Evolutionary conservation across 208 protist species (phyloP), one percentile per base, ranked within the genome.

Genomic region (Wallacemonas collosoma): DNA sequence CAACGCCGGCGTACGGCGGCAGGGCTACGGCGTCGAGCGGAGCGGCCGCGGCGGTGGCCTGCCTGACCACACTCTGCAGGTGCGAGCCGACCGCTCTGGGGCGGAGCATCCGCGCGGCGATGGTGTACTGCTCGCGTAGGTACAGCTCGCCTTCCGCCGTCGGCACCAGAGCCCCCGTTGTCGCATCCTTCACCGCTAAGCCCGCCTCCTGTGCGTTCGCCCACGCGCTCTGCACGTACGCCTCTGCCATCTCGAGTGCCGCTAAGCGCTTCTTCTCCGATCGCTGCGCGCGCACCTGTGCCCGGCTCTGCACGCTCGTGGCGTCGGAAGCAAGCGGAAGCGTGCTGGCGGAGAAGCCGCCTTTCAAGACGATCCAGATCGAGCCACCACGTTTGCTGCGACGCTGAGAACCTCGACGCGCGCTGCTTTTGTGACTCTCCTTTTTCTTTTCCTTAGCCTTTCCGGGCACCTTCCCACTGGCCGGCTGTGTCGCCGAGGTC

Each of bases 301-400:
- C 77, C 15, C 73, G 75, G 5, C 15, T 3, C 14, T 41, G 47
- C 0, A 82, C 72, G 17, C 8, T 1, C 1, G 2, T 4, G 0
- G 36, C 15, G 35, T 81, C 45, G 1, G 71, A 14, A 1, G 72
- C 56, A 3, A 65, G 68, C 9, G 88, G 88, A 7, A 91, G 83
- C 2, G 45, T 60, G 45, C 35, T 45, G 1, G 64, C 57, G 26
- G 74, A 41, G 68, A 95, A 93, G 47, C 86, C 86, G 38, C 90
- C 90, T 60, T 95, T 95, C 43, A 95, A 65, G n/a, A 87, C 68
- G 26, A 95, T 84, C 89, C 91, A 95, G 7, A 95, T 70, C 0
- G 85, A 86, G 3, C 88, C 88, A 3, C 91, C 88, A 43, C 73
- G 56, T 1, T 12, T 66, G 77, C 72, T 72, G 61, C 72, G 61